Evolutionary conservation across 1,284 basidiomycete species (phyloP).

Genomic region (Thelephora terrestris): DNA sequence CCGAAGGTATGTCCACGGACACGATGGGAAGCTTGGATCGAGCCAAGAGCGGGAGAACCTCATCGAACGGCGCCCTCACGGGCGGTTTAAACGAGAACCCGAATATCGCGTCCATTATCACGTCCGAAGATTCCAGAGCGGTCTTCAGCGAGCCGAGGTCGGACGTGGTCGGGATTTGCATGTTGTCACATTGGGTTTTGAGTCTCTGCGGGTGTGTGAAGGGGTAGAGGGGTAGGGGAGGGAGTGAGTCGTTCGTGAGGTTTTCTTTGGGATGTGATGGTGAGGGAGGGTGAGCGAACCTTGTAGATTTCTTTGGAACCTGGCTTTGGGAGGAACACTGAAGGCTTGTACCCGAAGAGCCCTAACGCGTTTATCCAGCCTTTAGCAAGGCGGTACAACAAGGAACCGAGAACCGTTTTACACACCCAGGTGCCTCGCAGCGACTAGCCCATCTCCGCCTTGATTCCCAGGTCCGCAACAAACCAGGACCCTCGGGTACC

Average conservation of each 20-base stretch:
- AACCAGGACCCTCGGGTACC: constrained; percentile 71
- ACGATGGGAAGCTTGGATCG: constrained; percentile 67
- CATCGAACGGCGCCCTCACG: constrained; percentile 80
- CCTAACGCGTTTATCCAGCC: constrained; percentile 31
- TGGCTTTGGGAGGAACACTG: constrained; percentile 88
- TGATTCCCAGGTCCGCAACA: constrained; percentile 97
- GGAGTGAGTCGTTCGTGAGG: no score
- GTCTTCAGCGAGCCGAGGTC: constrained; percentile 39
- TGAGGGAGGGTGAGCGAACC: constrained; percentile 33
- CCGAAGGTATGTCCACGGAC: constrained; percentile 92
- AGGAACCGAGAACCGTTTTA: constrained; percentile 3
- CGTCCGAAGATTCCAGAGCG: constrained; percentile 59
- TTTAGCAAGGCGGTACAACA: neutral
- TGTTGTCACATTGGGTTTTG: constrained; percentile 79
- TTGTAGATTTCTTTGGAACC: constrained; percentile 86
- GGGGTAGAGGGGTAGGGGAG: constrained; percentile 1
- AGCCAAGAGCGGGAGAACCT: constrained; percentile 59
- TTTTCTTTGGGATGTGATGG: neutral
- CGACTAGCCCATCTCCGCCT: constrained; percentile 95
- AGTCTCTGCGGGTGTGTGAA: constrained; percentile 62
- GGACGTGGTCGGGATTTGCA: constrained; percentile 56
- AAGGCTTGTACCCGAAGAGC: constrained; percentile 82
- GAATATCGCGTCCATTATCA: constrained; percentile 93
- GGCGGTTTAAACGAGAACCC: constrained; percentile 95
- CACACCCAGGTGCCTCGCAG: constrained; percentile 85